phyloP scores from a whole-genome alignment of 1,284 basidiomycete species.

The Amylostereum areolatum region DNA sequence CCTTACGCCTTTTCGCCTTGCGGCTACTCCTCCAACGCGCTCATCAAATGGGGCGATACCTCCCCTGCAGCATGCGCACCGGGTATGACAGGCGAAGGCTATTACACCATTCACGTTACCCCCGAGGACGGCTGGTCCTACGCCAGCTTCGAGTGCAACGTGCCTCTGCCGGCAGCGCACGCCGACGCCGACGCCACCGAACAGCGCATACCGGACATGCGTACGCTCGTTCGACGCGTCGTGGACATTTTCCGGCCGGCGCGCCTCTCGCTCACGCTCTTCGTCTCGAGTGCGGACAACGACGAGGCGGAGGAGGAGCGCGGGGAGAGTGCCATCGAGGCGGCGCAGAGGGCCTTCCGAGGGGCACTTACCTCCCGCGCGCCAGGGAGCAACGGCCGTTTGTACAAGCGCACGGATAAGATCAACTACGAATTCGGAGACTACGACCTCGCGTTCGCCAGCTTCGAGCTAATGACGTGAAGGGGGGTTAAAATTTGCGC shows the following conservation, averaged over 20 bases:
- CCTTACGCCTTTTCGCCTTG: slow-evolving; percentile 94
- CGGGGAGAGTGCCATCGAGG: slow-evolving; percentile 52
- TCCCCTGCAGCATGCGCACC: neutral
- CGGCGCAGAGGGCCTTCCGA: slow-evolving; percentile 66
- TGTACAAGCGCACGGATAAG: slow-evolving; percentile 83
- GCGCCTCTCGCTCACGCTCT: slow-evolving; percentile 84
- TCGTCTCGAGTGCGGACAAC: slow-evolving; percentile 71
- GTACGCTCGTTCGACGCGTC: slow-evolving; percentile 80
- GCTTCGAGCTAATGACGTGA: slow-evolving; percentile 54
- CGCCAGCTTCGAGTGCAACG: slow-evolving; percentile 97
- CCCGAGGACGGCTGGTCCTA: slow-evolving; percentile 97
- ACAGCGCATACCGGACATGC: slow-evolving; percentile 63
- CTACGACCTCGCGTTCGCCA: slow-evolving; percentile 92
- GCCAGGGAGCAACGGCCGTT: slow-evolving; percentile 19
- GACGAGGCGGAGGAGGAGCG: slow-evolving; percentile 43
- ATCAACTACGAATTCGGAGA: slow-evolving; percentile 98
- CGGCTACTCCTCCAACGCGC: slow-evolving; percentile 94
- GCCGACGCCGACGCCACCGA: slow-evolving; percentile 23
- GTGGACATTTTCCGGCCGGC: slow-evolving; percentile 92
- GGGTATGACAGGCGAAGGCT: slow-evolving; percentile 62
- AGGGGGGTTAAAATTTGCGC: neutral
- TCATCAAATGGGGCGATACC: slow-evolving; percentile 61
- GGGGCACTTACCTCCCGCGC: slow-evolving; percentile 36
- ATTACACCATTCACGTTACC: slow-evolving; percentile 98
- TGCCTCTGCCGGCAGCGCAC: slow-evolving; percentile 53